These are phyloP conservation scores for Trypanosoma congolense DNA, from an alignment of 208 protist genomes.

Conservation along the genomic window DNA sequence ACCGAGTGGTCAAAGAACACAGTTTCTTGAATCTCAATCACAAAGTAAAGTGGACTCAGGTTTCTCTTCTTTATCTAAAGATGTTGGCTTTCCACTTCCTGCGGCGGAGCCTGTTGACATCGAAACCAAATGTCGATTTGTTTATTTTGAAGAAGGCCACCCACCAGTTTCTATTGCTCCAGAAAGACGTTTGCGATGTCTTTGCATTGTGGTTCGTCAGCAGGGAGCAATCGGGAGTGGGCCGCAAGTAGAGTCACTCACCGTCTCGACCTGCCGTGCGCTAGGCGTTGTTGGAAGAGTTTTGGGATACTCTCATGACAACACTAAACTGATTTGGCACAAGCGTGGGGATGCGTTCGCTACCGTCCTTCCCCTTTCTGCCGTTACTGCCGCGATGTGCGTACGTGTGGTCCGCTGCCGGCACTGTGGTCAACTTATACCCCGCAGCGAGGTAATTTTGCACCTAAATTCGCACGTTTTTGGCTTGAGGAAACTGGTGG, in stretches of 20 bases:
- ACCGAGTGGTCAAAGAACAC: too few species aligned
- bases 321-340: slow-evolving; percentile 73
- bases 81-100: slow-evolving; percentile 32
- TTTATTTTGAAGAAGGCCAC: slow-evolving; percentile 46
- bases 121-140: slow-evolving; percentile 37
- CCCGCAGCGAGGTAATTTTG: slow-evolving; percentile 41
- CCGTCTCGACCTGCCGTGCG: slow-evolving; percentile 1
- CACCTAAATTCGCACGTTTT: slow-evolving; percentile 62
- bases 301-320: slow-evolving; percentile 67
- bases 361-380: slow-evolving; percentile 35
- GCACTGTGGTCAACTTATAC: slow-evolving; percentile 59
- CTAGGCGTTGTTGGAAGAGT: slow-evolving; percentile 50
- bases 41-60: not conserved
- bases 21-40: too few species aligned
- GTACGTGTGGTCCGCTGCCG: slow-evolving; percentile 46
- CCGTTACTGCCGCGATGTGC: slow-evolving; percentile 37
- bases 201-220: slow-evolving; percentile 38
- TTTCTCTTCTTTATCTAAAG: not conserved
- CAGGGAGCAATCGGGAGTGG: not conserved
- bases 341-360: slow-evolving; percentile 60
- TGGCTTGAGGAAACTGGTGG: slow-evolving; percentile 23
- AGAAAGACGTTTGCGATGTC: slow-evolving; percentile 35
- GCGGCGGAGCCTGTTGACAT: slow-evolving; percentile 45
- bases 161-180: slow-evolving; percentile 32
- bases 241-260: not conserved